These are phyloP conservation scores for Yamadazyma songkhlaensis DNA, from an alignment of 1,139 yeast species.

Conservation along the genomic window DNA sequence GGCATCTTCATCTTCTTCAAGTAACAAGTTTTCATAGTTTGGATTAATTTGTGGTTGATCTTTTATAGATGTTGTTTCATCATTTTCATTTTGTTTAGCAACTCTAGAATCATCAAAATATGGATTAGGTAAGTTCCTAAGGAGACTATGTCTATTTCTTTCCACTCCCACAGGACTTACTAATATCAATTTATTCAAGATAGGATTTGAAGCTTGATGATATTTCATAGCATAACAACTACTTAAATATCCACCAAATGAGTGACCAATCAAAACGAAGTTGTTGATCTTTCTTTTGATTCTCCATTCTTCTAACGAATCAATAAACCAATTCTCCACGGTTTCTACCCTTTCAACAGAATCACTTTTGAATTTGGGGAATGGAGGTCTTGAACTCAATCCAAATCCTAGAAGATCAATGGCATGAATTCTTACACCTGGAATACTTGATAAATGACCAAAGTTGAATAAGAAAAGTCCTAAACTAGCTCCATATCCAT, in stretches of 20 bases:
- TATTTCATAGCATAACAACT: slow-evolving; percentile 74
- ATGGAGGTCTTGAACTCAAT: slow-evolving; percentile 39
- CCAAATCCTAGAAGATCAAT: slow-evolving; percentile 48
- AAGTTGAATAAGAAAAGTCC: slow-evolving; percentile 45
- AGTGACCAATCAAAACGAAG: slow-evolving; percentile 82
- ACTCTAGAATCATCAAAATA: slow-evolving; percentile 22
- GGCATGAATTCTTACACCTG: slow-evolving; percentile 45
- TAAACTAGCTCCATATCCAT: slow-evolving; percentile 48
- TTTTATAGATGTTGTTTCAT: slow-evolving; percentile 16
- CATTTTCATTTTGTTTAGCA: slow-evolving; percentile 27
- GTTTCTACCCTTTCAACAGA: slow-evolving; percentile 34
- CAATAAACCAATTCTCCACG: slow-evolving; percentile 75
- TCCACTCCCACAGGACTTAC: slow-evolving; percentile 49
- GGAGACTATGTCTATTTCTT: slow-evolving; percentile 30
- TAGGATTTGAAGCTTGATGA: slow-evolving; percentile 30
- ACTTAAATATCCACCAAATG: slow-evolving; percentile 88
- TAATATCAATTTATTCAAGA: slow-evolving; percentile 39
- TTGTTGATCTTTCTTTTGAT: slow-evolving; percentile 48
- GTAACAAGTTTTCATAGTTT: slow-evolving; percentile 9
- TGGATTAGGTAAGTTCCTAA: slow-evolving; percentile 20
- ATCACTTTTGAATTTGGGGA: slow-evolving; percentile 28
- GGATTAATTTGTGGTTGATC: slow-evolving; percentile 10
- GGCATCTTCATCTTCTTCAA: slow-evolving; percentile 10
- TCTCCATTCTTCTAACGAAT: slow-evolving; percentile 86
- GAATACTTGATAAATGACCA: slow-evolving; percentile 35